Base-by-base conservation (phyloP, 2,329 filamentous ascomycete species). In the Fusarium nanum region DNA sequence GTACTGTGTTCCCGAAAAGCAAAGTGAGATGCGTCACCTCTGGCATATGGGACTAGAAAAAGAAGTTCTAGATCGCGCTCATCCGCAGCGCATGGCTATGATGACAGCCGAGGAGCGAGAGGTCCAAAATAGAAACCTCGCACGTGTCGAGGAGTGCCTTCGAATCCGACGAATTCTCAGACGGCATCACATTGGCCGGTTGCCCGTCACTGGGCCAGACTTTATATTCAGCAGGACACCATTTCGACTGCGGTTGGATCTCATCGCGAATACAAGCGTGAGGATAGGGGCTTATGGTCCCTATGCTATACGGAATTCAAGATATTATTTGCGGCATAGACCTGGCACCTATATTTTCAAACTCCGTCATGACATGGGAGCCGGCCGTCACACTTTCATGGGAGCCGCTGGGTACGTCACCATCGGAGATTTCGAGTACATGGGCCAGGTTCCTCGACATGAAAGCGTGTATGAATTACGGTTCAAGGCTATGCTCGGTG, bases 261-360 rank as follows among this genome's bases (percentile, higher is more conserved):
- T 25, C 6, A 13, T 18, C 3, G 12, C 23, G 16, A 20, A 13
- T 14, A 14, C 23, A 10, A 7, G 28, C 12, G 13, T 25, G 8
- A 18, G 12, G 6, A 25, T 61, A 13, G 45, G 16, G 16, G 37
- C 49, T 40, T 32, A 22, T 20, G 9, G 16, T 9, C 23, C 37
- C n/a, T 3, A 6, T 5, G 45, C n/a, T 12, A 9, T 61, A 8
- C 37, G 6, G 30, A 20, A 7, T 5, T 46, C 45, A 5, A 50
- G 53, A 10, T 61, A 27, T 9, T 79, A 77, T 56, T 61, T 74
- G 18, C 73, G 74, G 6, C 70, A 75, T 30, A 1, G 18, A 4
- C 68, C 77, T 28, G 72, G 77, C 23, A 70, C 71, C 22, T 78
- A 73, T 37, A 74, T 79, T 52, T 77, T 79, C 45, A 69, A 55